Evolutionary conservation across 2,329 filamentous ascomycete species (phyloP), one percentile per base, ranked within the genome.

Genomic region (Ceratocystis lukuohia): DNA sequence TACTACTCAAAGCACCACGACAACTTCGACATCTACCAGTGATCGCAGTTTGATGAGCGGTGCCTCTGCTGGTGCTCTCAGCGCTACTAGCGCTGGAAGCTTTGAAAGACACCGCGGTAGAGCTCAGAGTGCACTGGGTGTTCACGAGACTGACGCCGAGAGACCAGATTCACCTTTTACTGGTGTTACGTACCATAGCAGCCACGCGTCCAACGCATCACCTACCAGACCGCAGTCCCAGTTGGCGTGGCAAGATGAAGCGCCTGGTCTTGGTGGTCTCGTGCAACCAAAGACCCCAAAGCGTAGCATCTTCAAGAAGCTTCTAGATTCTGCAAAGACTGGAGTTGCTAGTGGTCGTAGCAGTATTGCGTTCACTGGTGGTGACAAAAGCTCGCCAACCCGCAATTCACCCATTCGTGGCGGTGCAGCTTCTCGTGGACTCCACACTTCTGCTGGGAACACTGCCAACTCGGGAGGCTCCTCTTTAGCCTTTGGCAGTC

Each of bases 1-100:
- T 50, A 85, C 85, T 12, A 84, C 85, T 63, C 85, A 87, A 70
- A 92, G 87, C 70, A 84, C 83, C 57, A 88, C 84, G 70, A 92
- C 88, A 69, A 84, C 82, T 50, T 89, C 87, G 69, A 92, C 88
- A 0, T 85, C 89, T 70, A 86, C 85, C 73, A 96, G 91, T 17
- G 86, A 87, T 71, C 85, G 88, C 71, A 97, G 90, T 72, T 75
- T 99, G 56, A 96, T 96, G 93, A 97, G 93, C 74, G 94, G 93
- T 2, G 82, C 84, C 64, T 97, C 94, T 65, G 94, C 94, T 0
- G 87, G 92, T 63, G 93, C 84, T 12, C 91, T 96, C 75, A 97
- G 93, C 74, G 89, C 91, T 63, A 97, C 94, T 17, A 97, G 94
- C 76, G 94, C 94, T 17, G 94, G 92, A 65, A 97, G 93, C 76